A percentile compares a stretch with the other conserved stretches of the same genome.
Evolutionary conservation across 2,329 filamentous ascomycete genomes (phyloP).

Genomic region (Arthrobotrys pseudoclavata): DNA sequence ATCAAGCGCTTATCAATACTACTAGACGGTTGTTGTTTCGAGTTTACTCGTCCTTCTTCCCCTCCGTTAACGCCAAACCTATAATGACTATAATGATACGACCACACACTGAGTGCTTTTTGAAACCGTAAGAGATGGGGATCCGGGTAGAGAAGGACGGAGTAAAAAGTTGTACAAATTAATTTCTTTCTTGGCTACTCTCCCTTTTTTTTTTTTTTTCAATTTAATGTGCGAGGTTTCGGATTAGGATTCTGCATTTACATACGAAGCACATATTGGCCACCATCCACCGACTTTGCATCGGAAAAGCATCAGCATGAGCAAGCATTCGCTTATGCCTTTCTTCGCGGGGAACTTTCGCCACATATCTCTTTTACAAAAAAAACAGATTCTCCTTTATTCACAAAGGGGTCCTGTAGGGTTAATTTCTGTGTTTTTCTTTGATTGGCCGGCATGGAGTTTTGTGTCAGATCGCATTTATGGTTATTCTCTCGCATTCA

Average conservation of each 20-base stretch:
- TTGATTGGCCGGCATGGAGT: conserved; percentile 55
- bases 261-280: background rate
- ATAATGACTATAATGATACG: conserved; percentile 57
- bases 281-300: background rate
- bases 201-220: conserved; percentile 10
- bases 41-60: conserved; percentile 19
- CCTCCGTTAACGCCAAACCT: conserved; percentile 19
- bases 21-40: conserved; percentile 31
- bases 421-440: conserved; percentile 42
- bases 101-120: conserved; percentile 32
- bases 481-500: conserved; percentile 25
- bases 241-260: conserved; percentile 16
- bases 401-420: conserved; percentile 30
- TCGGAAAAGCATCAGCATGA: conserved; percentile 26
- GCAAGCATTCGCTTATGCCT: conserved; percentile 21
- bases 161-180: conserved; percentile 56
- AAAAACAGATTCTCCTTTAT: background rate
- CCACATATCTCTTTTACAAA: conserved; percentile 12
- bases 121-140: conserved; percentile 29
- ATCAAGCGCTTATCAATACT: conserved; percentile 59
- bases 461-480: conserved; percentile 41
- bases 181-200: conserved; percentile 23
- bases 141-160: conserved; percentile 37
- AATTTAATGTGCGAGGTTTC: background rate
- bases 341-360: conserved; percentile 8